phyloP scores from a whole-genome alignment of 805 yeast species.

The Teunomyces funiuensis region DNA sequence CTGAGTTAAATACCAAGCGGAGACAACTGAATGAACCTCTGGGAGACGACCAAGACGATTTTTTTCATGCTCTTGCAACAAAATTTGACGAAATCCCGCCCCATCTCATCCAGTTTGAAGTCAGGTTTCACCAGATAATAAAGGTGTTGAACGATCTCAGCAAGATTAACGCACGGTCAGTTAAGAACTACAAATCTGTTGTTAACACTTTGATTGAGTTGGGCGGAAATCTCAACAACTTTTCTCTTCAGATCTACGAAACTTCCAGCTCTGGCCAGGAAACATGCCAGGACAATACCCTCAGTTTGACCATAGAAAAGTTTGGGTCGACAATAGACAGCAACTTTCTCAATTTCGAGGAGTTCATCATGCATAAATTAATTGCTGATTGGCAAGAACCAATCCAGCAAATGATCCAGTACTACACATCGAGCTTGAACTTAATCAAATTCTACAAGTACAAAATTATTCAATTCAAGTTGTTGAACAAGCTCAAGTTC shows the following conservation, averaged over 20 bases:
- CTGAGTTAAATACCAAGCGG: slow-evolving; percentile 11
- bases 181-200: slow-evolving; percentile 39
- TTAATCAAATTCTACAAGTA: slow-evolving; percentile 49
- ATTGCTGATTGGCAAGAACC: slow-evolving; percentile 51
- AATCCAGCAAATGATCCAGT: slow-evolving; percentile 46
- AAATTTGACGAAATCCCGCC: slow-evolving; percentile 30
- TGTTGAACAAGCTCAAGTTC: slow-evolving; percentile 40
- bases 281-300: slow-evolving; percentile 17
- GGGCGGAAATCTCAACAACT: slow-evolving; percentile 58
- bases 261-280: slow-evolving; percentile 11
- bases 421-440: slow-evolving; percentile 43
- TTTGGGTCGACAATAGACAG: slow-evolving; percentile 56
- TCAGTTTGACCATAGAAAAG: slow-evolving; percentile 42
- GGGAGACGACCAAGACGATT: slow-evolving; percentile 2
- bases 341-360: slow-evolving; percentile 49
- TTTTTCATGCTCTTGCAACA: slow-evolving; percentile 4
- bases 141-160: slow-evolving; percentile 37
- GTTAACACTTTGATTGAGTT: slow-evolving; percentile 46
- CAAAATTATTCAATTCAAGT: slow-evolving; percentile 50
- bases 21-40: not conserved
- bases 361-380: slow-evolving; percentile 37
- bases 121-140: slow-evolving; percentile 32
- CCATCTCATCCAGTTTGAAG: slow-evolving; percentile 33
- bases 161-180: slow-evolving; percentile 34
- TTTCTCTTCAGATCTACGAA: slow-evolving; percentile 45